These are phyloP conservation scores for Coleophoma cylindrospora DNA, from an alignment of 2,329 filamentous ascomycete species.

Conservation along the genomic window DNA sequence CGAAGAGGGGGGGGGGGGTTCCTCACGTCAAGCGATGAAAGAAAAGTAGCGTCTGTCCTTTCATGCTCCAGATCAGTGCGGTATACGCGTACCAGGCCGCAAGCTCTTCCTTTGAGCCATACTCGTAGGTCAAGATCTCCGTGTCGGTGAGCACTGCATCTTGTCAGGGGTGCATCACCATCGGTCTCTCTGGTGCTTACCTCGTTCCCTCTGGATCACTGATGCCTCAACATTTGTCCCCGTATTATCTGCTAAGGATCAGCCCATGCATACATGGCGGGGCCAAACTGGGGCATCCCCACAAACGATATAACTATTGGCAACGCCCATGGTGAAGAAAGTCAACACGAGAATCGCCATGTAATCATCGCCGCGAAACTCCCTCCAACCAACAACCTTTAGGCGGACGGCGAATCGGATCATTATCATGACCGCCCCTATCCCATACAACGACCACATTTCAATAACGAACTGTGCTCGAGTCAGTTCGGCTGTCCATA, in stretches of 20 bases:
- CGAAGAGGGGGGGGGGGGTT: no score
- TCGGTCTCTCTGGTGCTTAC: no score
- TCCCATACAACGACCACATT: slow-evolving; percentile 24
- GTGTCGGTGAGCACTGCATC: slow-evolving; percentile 13
- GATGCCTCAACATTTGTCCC: slow-evolving; percentile 24
- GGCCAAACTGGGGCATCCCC: slow-evolving; percentile 8
- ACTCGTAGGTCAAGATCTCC: slow-evolving; percentile 23
- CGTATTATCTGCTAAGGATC: slow-evolving; percentile 13
- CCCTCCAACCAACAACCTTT: slow-evolving; percentile 30
- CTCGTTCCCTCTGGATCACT: not conserved
- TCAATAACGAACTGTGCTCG: slow-evolving; percentile 20
- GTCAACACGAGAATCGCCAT: slow-evolving; percentile 28
- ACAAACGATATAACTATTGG: slow-evolving; percentile 29
- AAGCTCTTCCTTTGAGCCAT: slow-evolving; percentile 32
- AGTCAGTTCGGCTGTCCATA: no score
- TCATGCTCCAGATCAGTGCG: slow-evolving; percentile 27
- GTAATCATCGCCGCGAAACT: slow-evolving; percentile 33
- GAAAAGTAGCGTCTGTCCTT: slow-evolving; percentile 23
- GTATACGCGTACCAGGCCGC: slow-evolving; percentile 34
- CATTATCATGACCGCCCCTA: slow-evolving; percentile 27
- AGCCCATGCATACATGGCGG: not conserved
- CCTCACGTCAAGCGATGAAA: slow-evolving; percentile 3
- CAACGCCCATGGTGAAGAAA: slow-evolving; percentile 30
- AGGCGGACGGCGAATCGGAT: slow-evolving; percentile 30
- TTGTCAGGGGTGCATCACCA: not conserved